phyloP scores from a whole-genome alignment of 139 green algal species.

The Zygnema cylindricum region DNA sequence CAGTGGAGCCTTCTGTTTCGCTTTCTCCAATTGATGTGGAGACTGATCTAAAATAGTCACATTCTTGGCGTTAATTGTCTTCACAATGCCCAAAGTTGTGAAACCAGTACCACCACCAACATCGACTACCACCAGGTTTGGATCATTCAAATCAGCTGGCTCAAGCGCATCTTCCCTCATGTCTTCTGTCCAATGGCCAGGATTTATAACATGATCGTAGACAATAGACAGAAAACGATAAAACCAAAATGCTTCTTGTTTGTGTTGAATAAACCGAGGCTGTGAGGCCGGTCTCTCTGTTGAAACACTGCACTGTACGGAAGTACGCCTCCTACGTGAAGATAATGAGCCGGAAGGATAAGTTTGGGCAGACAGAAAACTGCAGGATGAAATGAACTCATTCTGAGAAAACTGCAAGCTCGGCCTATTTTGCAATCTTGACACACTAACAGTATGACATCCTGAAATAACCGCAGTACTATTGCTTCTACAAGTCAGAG shows the following conservation, averaged over 20 bases:
- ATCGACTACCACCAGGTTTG: conserved; percentile 80
- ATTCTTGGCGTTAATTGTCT: conserved; percentile 76
- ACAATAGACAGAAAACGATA: conserved; percentile 87
- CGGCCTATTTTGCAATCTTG: too few species aligned
- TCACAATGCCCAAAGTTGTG: conserved; percentile 87
- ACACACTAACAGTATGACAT: too few species aligned
- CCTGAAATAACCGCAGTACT: too few species aligned
- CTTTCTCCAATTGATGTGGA: conserved; percentile 93
- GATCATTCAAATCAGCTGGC: conserved; percentile 78
- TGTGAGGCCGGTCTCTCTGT: conserved; percentile 42
- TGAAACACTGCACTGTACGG: conserved; percentile 13
- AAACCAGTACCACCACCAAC: conserved; percentile 94
- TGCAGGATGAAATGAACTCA: neutral
- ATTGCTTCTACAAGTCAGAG: too few species aligned
- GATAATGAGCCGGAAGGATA: neutral
- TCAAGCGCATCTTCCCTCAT: conserved; percentile 89
- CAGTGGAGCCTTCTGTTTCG: conserved; percentile 82
- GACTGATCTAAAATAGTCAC: conserved; percentile 92
- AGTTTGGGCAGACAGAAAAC: neutral
- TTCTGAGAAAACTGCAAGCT: neutral
- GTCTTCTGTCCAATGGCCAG: conserved; percentile 91
- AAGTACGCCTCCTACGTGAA: neutral
- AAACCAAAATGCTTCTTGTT: conserved; percentile 86
- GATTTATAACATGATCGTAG: conserved; percentile 90
- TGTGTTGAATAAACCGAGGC: conserved; percentile 87